These are phyloP conservation scores for Tetrahymena thermophila DNA, from an alignment of 73 alveolate species.

Conservation along the genomic window DNA sequence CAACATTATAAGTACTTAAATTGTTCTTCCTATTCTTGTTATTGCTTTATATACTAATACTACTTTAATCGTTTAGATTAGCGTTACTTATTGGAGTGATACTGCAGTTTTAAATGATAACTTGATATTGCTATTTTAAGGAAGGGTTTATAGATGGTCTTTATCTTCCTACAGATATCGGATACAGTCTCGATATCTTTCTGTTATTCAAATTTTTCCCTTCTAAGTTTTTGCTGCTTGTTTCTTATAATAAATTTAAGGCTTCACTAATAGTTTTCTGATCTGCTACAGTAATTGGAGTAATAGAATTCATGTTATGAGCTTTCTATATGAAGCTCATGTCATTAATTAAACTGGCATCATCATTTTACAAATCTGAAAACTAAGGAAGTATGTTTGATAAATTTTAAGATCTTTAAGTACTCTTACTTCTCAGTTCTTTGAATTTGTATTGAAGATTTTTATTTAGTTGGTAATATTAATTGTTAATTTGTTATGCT, in stretches of 20 bases:
- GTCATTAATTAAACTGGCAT: neutral
- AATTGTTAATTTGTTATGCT: neutral
- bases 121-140: neutral
- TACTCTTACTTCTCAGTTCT: neutral
- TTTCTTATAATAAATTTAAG: neutral
- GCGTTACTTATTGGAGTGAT: neutral
- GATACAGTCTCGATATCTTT: neutral
- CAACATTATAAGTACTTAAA: neutral
- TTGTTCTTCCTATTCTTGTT: neutral
- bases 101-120: neutral
- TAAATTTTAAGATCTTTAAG: neutral
- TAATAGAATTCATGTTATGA: neutral
- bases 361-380: neutral
- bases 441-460: neutral
- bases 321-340: neutral
- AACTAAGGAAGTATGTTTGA: neutral
- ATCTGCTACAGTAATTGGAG: neutral
- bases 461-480: neutral
- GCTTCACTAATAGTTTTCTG: neutral
- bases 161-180: neutral
- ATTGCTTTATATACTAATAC: neutral
- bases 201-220: neutral
- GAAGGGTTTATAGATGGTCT: neutral
- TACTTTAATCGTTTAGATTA: neutral
- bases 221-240: neutral